Base-by-base conservation (phyloP, 1,139 yeast species). In the Yamadazyma triangularis region DNA sequence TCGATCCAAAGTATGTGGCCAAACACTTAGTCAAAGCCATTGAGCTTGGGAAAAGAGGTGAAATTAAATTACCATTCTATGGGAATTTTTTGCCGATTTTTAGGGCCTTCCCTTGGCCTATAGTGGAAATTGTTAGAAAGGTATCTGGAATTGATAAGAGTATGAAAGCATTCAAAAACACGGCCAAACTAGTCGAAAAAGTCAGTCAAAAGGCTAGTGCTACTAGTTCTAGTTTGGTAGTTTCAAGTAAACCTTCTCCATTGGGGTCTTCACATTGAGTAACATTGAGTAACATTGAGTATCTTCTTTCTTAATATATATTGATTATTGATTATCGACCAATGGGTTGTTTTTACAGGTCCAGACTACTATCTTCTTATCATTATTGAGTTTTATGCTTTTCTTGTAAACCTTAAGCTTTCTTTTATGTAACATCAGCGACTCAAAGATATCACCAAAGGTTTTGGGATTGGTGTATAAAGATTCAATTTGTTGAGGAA, bases 61-160 rank as follows among this genome's bases (percentile, higher is more conserved):
- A 80, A 36, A 65, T 88, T 29, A 79, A 72, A 40, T 47, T 77
- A 29, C 97, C 97, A 0, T 60, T 80, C 20, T 89, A 89, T 50
- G 87, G 87, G 2, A 73, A 79, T 36, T 57, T 84, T 25, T 45
- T 88, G 21, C 95, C 96, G 0, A 36, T 85, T 2, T 60, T 88
- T 42, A 67, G 94, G 35, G 75, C 79, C 0, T 53, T 79, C 15
- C 94, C 95, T 1, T 78, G 87, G 84, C 87, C 80, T 2, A 42
- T 84, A 8, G 77, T 75, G 5, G 79, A 70, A 39, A 19, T 70
- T 2, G 66, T 72, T 2, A 58, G 94, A 34, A 51, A 58, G 21
- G 27, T 69, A 3, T 68, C 84, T 4, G 89, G 91, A 0, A 73
- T 84, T 44, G 94, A 85, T 49, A 50, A 58, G 19, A 67, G 77